phyloP scores from a whole-genome alignment of 306 rosid genomes.

The Sindora glabra region DNA sequence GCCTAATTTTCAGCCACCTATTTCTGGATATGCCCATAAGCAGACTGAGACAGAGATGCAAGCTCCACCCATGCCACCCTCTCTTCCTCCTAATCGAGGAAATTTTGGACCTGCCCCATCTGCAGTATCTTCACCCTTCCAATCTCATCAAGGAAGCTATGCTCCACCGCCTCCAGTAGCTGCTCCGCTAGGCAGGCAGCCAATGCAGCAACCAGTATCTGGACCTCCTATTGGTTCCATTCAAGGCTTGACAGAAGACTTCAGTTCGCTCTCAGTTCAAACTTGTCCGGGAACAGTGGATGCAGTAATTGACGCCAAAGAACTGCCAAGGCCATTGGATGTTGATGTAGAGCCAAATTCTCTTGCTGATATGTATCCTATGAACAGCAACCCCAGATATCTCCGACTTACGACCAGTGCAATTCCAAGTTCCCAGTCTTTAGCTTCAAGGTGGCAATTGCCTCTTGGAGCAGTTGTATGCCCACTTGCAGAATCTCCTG shows the following conservation, averaged over 20 bases:
- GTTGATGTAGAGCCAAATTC: conserved; percentile 73
- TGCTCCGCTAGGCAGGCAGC: conserved; percentile 52
- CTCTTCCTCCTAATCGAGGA: conserved; percentile 51
- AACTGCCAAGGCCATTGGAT: conserved; percentile 84
- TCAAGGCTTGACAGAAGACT: conserved; percentile 87
- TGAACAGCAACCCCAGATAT: conserved; percentile 71
- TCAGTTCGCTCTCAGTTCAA: conserved; percentile 72
- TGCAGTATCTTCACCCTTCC: conserved; percentile 41
- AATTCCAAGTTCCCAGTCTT: conserved; percentile 88
- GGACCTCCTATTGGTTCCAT: conserved; percentile 54
- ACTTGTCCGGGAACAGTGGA: conserved; percentile 87
- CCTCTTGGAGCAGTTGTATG: conserved; percentile 99
- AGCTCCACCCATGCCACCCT: conserved; percentile 46
- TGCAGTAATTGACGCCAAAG: conserved; percentile 58
- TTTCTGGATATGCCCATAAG: conserved; percentile 67
- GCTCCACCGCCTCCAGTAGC: conserved; percentile 43
- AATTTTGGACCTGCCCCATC: conserved; percentile 38
- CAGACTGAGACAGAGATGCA: conserved; percentile 50
- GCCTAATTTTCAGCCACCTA: conserved; percentile 51
- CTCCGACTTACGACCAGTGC: conserved; percentile 80
- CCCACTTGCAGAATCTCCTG: conserved; percentile 92
- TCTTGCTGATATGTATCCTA: conserved; percentile 48
- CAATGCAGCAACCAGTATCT: conserved; percentile 49
- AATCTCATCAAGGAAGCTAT: conserved; percentile 62
- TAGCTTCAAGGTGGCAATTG: conserved; percentile 95